These are phyloP conservation scores for Talaromyces proteolyticus DNA, from an alignment of 495 filamentous ascomycete species.

Conservation along the genomic window DNA sequence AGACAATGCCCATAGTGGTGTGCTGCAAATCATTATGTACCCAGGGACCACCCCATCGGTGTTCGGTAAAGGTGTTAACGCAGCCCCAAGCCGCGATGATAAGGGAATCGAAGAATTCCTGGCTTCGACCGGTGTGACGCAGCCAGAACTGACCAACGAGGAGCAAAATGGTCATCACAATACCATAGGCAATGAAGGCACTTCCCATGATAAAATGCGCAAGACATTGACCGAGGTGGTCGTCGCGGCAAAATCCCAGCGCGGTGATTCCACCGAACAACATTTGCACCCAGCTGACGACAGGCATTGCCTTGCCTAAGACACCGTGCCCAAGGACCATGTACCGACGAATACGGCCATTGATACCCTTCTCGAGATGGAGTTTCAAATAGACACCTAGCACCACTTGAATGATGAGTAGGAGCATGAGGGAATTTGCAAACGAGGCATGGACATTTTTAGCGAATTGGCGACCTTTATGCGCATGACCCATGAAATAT, in stretches of 20 bases:
- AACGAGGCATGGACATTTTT: conserved; percentile 80
- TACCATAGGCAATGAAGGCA: conserved; percentile 92
- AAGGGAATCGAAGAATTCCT: conserved; percentile 94
- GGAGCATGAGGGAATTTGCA: conserved; percentile 70
- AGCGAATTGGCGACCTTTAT: conserved; percentile 83
- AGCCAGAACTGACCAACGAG: conserved; percentile 88
- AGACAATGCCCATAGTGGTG: conserved; percentile 94
- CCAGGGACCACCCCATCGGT: conserved; percentile 87
- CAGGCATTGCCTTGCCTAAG: conserved; percentile 78
- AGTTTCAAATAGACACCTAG: conserved; percentile 85
- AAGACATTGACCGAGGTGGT: conserved; percentile 88
- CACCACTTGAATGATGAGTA: conserved; percentile 69
- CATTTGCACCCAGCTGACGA: conserved; percentile 92
- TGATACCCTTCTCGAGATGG: conserved; percentile 77
- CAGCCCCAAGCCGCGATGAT: conserved; percentile 92
- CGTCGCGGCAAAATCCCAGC: conserved; percentile 88
- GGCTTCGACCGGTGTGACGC: conserved; percentile 74
- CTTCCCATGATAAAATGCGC: conserved; percentile 99
- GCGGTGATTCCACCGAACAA: conserved; percentile 91
- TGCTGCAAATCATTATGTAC: conserved; percentile 96
- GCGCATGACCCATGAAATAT: conserved; percentile 86
- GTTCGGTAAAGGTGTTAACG: conserved; percentile 97
- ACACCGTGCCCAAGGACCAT: conserved; percentile 72
- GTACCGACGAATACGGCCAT: conserved; percentile 68
- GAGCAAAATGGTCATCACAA: conserved; percentile 78